phyloP scores from a whole-genome alignment of 192 early-diverging fungal genomes.

The Geranomyces variabilis region DNA sequence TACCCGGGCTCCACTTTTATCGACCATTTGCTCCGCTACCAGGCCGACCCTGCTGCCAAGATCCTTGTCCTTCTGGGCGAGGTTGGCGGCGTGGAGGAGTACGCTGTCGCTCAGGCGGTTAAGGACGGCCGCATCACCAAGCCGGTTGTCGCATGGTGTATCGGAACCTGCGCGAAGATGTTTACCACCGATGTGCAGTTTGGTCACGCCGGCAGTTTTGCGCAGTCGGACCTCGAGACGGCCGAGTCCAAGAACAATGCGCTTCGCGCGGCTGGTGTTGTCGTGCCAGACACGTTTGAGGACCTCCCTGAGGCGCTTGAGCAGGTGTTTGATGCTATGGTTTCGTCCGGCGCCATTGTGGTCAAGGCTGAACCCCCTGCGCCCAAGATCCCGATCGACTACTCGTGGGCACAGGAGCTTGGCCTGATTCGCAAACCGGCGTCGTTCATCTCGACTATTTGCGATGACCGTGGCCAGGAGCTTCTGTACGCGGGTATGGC shows the following conservation, averaged over 20 bases:
- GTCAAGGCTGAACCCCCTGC: slow-evolving; percentile 83
- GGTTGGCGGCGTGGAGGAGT: slow-evolving; percentile 98
- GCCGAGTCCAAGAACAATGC: slow-evolving; percentile 95
- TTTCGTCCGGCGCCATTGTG: slow-evolving; percentile 70
- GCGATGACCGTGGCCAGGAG: slow-evolving; percentile 99
- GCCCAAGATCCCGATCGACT: slow-evolving; percentile 99
- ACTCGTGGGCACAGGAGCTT: slow-evolving; percentile 98
- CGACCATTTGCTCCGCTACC: slow-evolving; percentile 94
- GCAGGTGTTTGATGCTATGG: slow-evolving; percentile 78
- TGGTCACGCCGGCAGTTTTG: slow-evolving; percentile 96
- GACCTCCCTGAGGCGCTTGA: slow-evolving; percentile 81
- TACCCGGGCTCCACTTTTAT: slow-evolving; percentile 99
- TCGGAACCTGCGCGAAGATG: slow-evolving; percentile 99
- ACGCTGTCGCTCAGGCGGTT: slow-evolving; percentile 90
- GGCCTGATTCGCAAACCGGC: slow-evolving; percentile 98
- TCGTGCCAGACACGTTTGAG: slow-evolving; percentile 97
- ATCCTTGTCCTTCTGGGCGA: slow-evolving; percentile 95
- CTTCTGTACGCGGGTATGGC: slow-evolving; percentile 97
- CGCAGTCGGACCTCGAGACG: slow-evolving; percentile 94
- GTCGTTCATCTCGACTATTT: slow-evolving; percentile 97
- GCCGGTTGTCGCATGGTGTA: slow-evolving; percentile 99
- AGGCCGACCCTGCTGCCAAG: slow-evolving; percentile 90
- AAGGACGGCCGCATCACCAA: slow-evolving; percentile 88
- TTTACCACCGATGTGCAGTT: slow-evolving; percentile 98
- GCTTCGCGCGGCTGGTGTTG: slow-evolving; percentile 80